Conservation (phyloP, 163 green algal genomes). For the Dunaliella salina region DNA sequence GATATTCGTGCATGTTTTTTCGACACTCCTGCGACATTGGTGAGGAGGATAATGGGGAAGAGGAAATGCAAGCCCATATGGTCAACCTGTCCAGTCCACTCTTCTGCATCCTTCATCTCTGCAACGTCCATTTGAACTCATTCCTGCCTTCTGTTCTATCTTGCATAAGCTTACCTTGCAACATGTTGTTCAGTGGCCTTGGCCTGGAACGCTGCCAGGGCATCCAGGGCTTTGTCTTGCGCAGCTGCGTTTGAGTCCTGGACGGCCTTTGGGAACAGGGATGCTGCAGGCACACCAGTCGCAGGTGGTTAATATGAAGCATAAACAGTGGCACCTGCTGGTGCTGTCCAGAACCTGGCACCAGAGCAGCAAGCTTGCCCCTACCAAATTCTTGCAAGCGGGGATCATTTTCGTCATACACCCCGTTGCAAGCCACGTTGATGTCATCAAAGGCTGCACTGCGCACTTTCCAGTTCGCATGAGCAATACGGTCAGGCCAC, state of each 20-base stretch:
- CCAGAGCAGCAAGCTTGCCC: too few species aligned
- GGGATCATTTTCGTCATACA: slow-evolving; percentile 61
- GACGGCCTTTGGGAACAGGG: slow-evolving; percentile 79
- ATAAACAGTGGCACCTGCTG: not conserved
- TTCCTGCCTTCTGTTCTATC: too few species aligned
- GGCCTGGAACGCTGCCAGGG: slow-evolving; percentile 62
- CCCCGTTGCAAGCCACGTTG: slow-evolving; percentile 40
- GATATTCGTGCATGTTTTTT: slow-evolving; percentile 58
- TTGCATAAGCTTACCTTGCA: slow-evolving; percentile 34
- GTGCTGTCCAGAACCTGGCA: too few species aligned
- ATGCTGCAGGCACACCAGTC: slow-evolving; percentile 48
- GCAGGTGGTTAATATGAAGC: not conserved
- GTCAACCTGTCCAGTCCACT: not conserved
- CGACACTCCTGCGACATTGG: slow-evolving; percentile 54
- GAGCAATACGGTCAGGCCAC: slow-evolving; percentile 64
- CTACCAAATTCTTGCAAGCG: slow-evolving; percentile 64
- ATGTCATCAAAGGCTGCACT: slow-evolving; percentile 79
- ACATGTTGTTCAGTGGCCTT: slow-evolving; percentile 59
- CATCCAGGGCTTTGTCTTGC: slow-evolving; percentile 87
- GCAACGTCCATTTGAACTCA: too few species aligned
- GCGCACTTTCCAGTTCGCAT: slow-evolving; percentile 89
- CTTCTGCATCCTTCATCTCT: too few species aligned
- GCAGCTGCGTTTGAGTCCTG: slow-evolving; percentile 84
- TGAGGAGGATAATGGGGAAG: too few species aligned
- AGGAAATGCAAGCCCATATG: not conserved